Percentiles rank a stretch among this genome's conserved stretches.
Evolutionary conservation across 768 basidiomycete genomes (phyloP).

Genomic region (Coprinellus aureogranulatus): DNA sequence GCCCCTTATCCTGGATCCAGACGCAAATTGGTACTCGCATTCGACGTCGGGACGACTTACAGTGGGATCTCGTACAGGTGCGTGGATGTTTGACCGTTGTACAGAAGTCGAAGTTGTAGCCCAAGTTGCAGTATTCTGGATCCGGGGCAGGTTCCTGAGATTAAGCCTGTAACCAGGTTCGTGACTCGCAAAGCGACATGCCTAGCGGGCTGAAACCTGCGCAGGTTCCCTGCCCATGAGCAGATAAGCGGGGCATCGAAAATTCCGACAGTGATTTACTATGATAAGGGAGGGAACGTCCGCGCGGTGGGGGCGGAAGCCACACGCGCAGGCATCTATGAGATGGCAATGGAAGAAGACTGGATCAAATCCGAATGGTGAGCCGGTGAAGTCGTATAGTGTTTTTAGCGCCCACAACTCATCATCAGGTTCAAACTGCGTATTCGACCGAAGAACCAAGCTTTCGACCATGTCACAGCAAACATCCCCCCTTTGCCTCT

Average conservation of each 20-base stretch:
- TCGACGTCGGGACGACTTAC: slow-evolving; percentile 41
- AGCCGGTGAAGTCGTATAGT: neutral
- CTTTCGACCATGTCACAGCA: slow-evolving; percentile 12
- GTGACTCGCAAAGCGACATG: neutral
- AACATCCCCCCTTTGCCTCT: slow-evolving; percentile 40
- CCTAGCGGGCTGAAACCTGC: slow-evolving; percentile 42
- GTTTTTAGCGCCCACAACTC: neutral
- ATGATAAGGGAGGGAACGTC: slow-evolving; percentile 37
- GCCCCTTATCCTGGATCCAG: slow-evolving; percentile 13
- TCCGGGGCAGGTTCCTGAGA: slow-evolving; percentile 25
- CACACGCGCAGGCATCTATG: slow-evolving; percentile 34
- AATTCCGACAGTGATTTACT: slow-evolving; percentile 49
- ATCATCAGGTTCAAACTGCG: slow-evolving; percentile 42
- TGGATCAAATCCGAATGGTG: slow-evolving; percentile 44
- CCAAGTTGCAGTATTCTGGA: slow-evolving; percentile 34
- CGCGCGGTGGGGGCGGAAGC: slow-evolving; percentile 48
- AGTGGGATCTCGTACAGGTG: slow-evolving; percentile 41
- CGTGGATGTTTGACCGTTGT: neutral
- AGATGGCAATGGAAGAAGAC: slow-evolving; percentile 40
- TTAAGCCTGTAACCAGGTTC: slow-evolving; percentile 22
- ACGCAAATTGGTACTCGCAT: slow-evolving; percentile 38
- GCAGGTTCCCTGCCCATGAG: slow-evolving; percentile 20
- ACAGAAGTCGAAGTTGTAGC: neutral
- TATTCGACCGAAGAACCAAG: slow-evolving; percentile 29
- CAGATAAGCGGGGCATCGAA: slow-evolving; percentile 35